Base-by-base conservation (phyloP, 495 filamentous ascomycete genomes). In the Pyrenula aspistea region DNA sequence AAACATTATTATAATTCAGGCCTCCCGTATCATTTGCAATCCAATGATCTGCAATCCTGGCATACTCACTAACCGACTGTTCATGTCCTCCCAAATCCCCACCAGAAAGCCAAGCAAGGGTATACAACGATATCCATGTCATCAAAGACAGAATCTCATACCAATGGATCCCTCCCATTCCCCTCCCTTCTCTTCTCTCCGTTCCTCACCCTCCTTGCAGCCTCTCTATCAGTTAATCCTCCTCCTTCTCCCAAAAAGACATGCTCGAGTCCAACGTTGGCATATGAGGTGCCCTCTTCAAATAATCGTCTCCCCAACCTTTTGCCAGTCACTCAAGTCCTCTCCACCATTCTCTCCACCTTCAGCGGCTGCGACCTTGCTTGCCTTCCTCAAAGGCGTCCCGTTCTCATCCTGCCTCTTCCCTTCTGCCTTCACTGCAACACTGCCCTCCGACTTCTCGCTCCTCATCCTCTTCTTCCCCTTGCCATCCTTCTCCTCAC, bases 391-490 rank as follows among this genome's bases (percentile, higher is more conserved):
- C 11, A 60, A 60, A 11, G 55, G 52, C 31, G 31, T 42, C 15
- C 31, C 31, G 21, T 57, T 56, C 53, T 62, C 61, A 54, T 62
- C 62, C 19, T 56, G 50, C 20, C 54, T 20, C 51, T 55, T 25
- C 42, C 24, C 50, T 36, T 53, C 49, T 36, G 53, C 56, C 15
- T 24, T 31, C 55, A 56, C 58, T 60, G 11, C 21, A 21, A 48
- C 22, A 24, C 47, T 56, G 51, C 10, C 24, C 47, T 24, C 49
- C 55, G 49, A 49, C 36, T 59, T 55, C 24, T 57, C 60, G 25
- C 64, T 62, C 51, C 60, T 25, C 3, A 61, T 57, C 57, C 75
- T 75, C 56, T 77, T 77, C 51, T 68, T 71, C 55, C 73, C 61
- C 58, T 71, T 76, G 52, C 76, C 57, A 25, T 68, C 63, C 15